Evolutionary conservation across 2,329 filamentous ascomycete species (phyloP), one percentile per base, ranked within the genome.

Genomic region (Lachnellula arida): DNA sequence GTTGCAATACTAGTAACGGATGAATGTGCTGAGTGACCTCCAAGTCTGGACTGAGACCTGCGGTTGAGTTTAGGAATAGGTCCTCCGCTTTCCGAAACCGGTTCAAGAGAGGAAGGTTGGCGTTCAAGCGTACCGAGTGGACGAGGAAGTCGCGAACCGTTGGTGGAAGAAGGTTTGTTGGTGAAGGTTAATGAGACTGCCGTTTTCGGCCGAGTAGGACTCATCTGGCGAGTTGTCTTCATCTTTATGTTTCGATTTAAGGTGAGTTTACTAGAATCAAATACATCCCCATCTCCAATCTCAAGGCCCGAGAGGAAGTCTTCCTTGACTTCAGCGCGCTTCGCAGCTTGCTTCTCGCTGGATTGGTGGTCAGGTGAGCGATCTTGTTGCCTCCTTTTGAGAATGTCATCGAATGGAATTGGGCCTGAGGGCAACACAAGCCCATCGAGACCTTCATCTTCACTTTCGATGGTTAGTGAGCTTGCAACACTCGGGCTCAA

Each of bases 401-500:
- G 76, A 51, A 91, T 85, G 61, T 91, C 86, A 42, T 83, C 82
- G 66, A 97, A 88, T 71, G 96, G 86, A 51, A 99, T 78, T 19
- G 90, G 90, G 1, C 91, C 92, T 53, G 82, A 80, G 0, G 94
- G 94, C 17, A 97, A 78, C 19, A 96, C 78, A 14, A 99, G 79
- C n/a, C 93, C 93, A 58, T 94, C 89, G 58, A 97, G 81, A 6
- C 89, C 88, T 71, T 97, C 93, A 63, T 96, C 92, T 68, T 97
- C 93, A 68, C 92, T 97, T 75, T 97, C 94, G 9, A 84, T 82
- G 1, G 91, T 96, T 64, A 96, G 85, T 61, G 89, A 94, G 72
- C 93, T 97, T 19, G 91, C 89, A 54, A 96, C 82, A 70, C 92
- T 97, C 14, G 94, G 93, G 68, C 93, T 97, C 71, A 97, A 81